Conservation (phyloP, 179 eudicot species). For the Nepenthes alata region DNA sequence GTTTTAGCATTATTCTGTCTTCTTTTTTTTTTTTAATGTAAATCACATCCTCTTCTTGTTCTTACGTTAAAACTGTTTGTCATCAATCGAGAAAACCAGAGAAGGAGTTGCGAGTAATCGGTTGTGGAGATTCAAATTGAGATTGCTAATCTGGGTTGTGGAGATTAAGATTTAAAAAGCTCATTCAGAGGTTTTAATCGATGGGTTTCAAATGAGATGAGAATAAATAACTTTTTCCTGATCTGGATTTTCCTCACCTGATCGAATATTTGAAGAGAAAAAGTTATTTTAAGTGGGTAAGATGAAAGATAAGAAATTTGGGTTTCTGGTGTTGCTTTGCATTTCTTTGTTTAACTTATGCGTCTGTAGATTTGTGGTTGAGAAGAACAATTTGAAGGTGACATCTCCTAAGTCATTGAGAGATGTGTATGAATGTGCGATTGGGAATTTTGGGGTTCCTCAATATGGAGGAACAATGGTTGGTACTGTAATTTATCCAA, state of each 20-base stretch:
- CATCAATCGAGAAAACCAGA: too few relatives aligned
- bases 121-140: too few relatives aligned
- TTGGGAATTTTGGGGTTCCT: conserved; percentile 97
- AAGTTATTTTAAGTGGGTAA: conserved; percentile 3
- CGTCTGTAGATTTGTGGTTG: conserved; percentile 78
- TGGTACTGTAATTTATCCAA: conserved; percentile 66
- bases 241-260: conserved; percentile 7
- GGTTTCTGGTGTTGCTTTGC: conserved; percentile 22
- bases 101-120: too few relatives aligned
- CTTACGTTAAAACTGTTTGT: too few relatives aligned
- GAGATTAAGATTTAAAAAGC: too few relatives aligned
- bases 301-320: conserved; percentile 24
- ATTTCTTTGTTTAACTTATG: conserved; percentile 24
- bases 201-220: conserved; percentile 9
- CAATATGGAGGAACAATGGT: conserved; percentile 88
- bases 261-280: conserved; percentile 4
- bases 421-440: conserved; percentile 70
- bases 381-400: conserved; percentile 75
- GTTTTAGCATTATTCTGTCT: too few relatives aligned
- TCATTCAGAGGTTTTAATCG: too few relatives aligned
- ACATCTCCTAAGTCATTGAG: conserved; percentile 54
- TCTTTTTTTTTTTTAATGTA: too few relatives aligned
- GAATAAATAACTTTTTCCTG: neutral
- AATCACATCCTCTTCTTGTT: too few relatives aligned
- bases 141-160: too few relatives aligned